Evolutionary conservation across 164 flowering plant species (phyloP).

Genomic region (Piper longum): DNA sequence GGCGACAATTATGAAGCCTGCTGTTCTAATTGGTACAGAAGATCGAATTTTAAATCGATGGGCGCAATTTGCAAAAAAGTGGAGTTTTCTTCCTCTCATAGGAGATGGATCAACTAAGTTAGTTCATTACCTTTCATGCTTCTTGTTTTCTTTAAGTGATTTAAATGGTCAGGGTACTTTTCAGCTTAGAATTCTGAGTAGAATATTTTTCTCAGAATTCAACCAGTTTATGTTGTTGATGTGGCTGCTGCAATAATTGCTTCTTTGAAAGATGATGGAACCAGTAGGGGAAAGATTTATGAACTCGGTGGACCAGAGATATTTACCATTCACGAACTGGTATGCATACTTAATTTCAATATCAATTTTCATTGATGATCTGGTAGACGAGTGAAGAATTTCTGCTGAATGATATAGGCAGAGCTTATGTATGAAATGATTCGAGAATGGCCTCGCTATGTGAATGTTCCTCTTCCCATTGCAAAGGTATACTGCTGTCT

Average conservation of each 20-base stretch:
- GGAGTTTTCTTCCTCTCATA: conserved; percentile 66
- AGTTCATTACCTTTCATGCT: conserved; percentile 2
- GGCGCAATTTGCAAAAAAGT: conserved; percentile 82
- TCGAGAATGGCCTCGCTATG: conserved; percentile 92
- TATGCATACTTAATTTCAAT: conserved; percentile 11
- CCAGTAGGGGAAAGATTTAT: conserved; percentile 85
- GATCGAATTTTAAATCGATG: conserved; percentile 75
- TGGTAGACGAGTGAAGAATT: neutral
- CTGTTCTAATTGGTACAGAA: conserved; percentile 86
- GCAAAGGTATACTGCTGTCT: conserved; percentile 44
- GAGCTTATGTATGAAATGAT: conserved; percentile 78
- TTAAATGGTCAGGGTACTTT: neutral
- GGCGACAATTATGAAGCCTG: conserved; percentile 90
- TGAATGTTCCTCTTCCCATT: conserved; percentile 77
- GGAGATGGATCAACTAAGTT: conserved; percentile 92
- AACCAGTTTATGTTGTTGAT: conserved; percentile 88
- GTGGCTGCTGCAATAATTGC: conserved; percentile 84
- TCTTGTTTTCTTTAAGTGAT: neutral
- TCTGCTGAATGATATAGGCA: conserved; percentile 45
- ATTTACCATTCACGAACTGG: conserved; percentile 65
- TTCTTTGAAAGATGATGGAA: conserved; percentile 82
- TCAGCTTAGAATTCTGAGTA: neutral
- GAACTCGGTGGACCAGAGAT: conserved; percentile 96
- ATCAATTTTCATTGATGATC: neutral
- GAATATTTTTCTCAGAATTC: conserved; percentile 35